A percentile compares a stretch with the other conserved stretches of the same genome.
These are phyloP conservation scores for Ogataea paradorogensis DNA, from an alignment of 805 yeast species.

Conservation along the genomic window DNA sequence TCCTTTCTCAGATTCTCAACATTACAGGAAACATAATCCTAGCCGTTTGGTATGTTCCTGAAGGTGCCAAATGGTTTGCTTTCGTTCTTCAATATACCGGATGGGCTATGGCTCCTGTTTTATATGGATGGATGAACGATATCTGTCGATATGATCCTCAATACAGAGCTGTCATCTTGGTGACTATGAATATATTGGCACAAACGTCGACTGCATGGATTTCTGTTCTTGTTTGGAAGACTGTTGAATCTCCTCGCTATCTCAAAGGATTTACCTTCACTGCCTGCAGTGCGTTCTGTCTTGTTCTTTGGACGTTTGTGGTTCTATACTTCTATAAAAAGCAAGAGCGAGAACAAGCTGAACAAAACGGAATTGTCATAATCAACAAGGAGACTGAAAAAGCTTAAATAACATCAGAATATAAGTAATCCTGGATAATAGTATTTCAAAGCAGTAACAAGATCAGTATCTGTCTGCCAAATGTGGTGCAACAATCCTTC, in stretches of 20 bases:
- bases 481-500: slow-evolving; percentile 1
- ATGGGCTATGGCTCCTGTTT: slow-evolving; percentile 54
- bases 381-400: background rate
- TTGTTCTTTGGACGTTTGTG: slow-evolving; percentile 14
- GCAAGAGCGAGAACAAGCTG: slow-evolving; percentile 7
- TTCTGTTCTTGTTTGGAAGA: slow-evolving; percentile 41
- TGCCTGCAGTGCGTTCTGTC: slow-evolving; percentile 15
- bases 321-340: slow-evolving; percentile 15
- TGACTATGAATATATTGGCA: slow-evolving; percentile 40
- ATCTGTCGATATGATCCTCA: slow-evolving; percentile 41
- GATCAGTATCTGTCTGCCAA: slow-evolving; percentile 1
- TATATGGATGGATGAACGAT: slow-evolving; percentile 51
- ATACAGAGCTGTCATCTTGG: slow-evolving; percentile 38
- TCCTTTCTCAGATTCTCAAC: slow-evolving; percentile 40
- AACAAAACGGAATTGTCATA: slow-evolving; percentile 8
- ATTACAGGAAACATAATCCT: slow-evolving; percentile 32
- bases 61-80: slow-evolving; percentile 39
- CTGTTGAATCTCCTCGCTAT: slow-evolving; percentile 39
- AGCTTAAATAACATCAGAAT: background rate
- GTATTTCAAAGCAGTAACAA: background rate
- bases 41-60: slow-evolving; percentile 48
- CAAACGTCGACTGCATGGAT: slow-evolving; percentile 42
- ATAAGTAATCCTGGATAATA: slow-evolving; percentile 6
- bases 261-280: slow-evolving; percentile 30
- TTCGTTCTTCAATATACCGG: slow-evolving; percentile 39